Conservation (phyloP, 306 rosid genomes). For the Acacia crassicarpa region DNA sequence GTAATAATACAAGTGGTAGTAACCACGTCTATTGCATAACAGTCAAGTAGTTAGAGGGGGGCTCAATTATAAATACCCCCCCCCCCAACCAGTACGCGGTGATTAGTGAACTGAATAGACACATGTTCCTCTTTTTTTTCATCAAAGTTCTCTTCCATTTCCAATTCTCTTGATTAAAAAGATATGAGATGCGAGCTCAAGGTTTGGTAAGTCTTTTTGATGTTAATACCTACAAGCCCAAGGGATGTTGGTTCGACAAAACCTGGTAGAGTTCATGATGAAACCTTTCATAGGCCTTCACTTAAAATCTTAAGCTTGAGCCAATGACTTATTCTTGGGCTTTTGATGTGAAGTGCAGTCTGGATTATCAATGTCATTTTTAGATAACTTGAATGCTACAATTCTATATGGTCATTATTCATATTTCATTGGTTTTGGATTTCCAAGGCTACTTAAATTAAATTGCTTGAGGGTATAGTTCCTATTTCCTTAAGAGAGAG, state of each 20-base stretch:
- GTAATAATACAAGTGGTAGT: no score
- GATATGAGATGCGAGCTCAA: neutral
- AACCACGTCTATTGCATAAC: no score
- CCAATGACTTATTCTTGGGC: neutral
- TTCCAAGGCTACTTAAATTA: neutral
- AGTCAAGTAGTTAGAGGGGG: no score
- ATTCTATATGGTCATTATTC: neutral
- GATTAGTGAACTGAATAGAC: no score
- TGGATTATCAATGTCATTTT: neutral
- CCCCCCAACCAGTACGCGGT: no score
- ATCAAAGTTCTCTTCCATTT: neutral
- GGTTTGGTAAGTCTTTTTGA: neutral
- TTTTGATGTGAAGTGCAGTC: neutral
- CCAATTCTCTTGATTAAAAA: neutral
- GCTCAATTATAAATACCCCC: no score
- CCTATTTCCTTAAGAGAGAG: neutral
- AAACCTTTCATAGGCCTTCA: neutral
- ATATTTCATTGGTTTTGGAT: neutral
- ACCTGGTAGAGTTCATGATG: neutral
- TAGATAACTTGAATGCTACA: constrained; percentile 5
- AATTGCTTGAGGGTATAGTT: neutral
- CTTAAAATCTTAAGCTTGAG: neutral
- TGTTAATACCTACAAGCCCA: neutral
- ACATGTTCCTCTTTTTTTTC: no score
- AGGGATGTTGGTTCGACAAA: neutral